Base-by-base conservation (phyloP, 495 filamentous ascomycete genomes). In the Penicillium maclennaniae region DNA sequence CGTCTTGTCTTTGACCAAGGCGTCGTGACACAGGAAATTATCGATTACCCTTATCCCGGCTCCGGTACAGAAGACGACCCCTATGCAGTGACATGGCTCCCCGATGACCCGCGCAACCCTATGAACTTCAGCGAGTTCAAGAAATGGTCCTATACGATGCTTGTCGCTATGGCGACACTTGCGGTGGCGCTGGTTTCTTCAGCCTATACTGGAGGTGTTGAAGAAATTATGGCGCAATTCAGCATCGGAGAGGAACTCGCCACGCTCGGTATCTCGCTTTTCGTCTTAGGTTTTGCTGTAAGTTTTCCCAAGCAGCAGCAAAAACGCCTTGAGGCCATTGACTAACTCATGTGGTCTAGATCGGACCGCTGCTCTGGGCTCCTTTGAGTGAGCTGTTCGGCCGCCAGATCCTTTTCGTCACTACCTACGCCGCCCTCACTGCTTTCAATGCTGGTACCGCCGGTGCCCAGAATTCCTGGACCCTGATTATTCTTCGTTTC, bases 151-250 rank as follows among this genome's bases (percentile, higher is more conserved):
- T 81, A 87, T 52, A 87, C 86, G 1, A 54, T 81, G 42, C 40
- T 85, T 14, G 80, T 84, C 43, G 86, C 88, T 23, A 53, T 87
- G 36, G 80, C 86, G 16, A 88, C 87, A 0, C 74, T 92, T 44
- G 83, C 84, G 19, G 87, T 92, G 21, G 75, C 89, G 15, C 83
- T 95, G 55, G 87, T 85, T 31, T 89, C 86, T 8, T 89, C 87
- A 1, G 88, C 87, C 10, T 92, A 86, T 57, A 76, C 87, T 26
- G 87, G 87, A 34, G 89, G 88, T 59, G 69, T 88, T 12, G 62
- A 66, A n/a, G 71, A 87, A 53, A 81, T 90, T 44, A 70, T 82
- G 53, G 26, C 19, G 14, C 69, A 83, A 25, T 89, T 89, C 55
- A 37, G 77, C n/a, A 74, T 86, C 38, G 78, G 78, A 37, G 64